Percentiles rank a stretch among this genome's conserved stretches.
Conservation (phyloP, 202 grass and related monocot species). For the Schoenoplectus tabernaemontani region DNA sequence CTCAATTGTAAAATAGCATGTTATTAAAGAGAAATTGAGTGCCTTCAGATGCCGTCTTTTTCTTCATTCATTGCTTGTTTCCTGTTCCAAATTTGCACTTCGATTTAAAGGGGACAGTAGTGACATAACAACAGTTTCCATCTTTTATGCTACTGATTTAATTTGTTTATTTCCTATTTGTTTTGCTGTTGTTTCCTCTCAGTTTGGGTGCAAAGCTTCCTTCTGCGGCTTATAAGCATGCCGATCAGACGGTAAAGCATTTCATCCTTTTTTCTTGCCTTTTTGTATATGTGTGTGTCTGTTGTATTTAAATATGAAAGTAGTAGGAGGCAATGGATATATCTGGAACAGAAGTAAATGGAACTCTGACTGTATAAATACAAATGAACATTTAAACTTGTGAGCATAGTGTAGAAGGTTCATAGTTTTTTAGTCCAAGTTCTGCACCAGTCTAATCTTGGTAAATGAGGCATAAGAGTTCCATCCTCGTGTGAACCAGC, state of each 20-base stretch:
- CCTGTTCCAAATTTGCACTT: neutral
- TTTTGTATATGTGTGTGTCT: neutral
- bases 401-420: neutral
- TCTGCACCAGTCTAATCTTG: neutral
- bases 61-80: neutral
- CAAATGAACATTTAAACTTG: neutral
- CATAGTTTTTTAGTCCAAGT: neutral
- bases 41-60: neutral
- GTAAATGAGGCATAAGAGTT: neutral
- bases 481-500: neutral
- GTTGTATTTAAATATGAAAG: neutral
- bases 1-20: neutral
- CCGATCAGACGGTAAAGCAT: conserved; percentile 10
- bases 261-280: neutral
- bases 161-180: neutral
- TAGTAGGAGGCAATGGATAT: neutral
- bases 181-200: neutral
- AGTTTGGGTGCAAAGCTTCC: conserved; percentile 66
- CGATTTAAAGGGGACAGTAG: neutral
- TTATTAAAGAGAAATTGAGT: neutral
- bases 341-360: neutral
- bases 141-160: neutral
- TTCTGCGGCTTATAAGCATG: conserved; percentile 23
- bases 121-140: neutral
- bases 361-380: neutral